phyloP scores from a whole-genome alignment of 495 filamentous ascomycete species.

The Geoglossum glabrum region DNA sequence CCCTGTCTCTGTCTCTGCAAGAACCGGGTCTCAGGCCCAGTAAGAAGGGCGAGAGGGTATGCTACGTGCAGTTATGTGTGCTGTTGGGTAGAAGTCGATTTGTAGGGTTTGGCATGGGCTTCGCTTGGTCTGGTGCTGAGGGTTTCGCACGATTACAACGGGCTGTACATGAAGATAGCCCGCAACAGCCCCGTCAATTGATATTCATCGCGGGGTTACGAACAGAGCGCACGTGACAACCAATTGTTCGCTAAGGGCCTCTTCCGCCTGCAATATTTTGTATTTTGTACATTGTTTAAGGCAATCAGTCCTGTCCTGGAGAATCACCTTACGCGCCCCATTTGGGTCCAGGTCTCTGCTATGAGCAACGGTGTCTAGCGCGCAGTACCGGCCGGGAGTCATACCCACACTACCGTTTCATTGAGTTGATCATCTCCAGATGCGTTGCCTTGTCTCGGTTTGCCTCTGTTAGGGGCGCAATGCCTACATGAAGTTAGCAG shows the following conservation, averaged over 20 bases:
- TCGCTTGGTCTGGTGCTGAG: no score
- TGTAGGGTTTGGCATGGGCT: no score
- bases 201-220: no score
- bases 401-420: slow-evolving; percentile 25
- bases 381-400: neutral
- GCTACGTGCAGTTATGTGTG: no score
- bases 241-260: neutral
- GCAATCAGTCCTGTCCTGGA: neutral
- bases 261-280: neutral
- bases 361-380: neutral
- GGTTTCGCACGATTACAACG: no score
- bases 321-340: neutral
- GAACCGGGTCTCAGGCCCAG: no score
- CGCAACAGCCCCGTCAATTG: no score
- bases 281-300: neutral
- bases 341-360: neutral
- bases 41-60: no score
- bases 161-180: no score
- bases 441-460: slow-evolving; percentile 74
- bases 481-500: slow-evolving; percentile 22
- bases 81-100: no score
- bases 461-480: slow-evolving; percentile 64
- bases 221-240: neutral
- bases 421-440: slow-evolving; percentile 73
- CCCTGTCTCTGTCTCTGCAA: no score